Evolutionary conservation across 495 filamentous ascomycete species (phyloP).

Genomic region (Penicillium taxi): DNA sequence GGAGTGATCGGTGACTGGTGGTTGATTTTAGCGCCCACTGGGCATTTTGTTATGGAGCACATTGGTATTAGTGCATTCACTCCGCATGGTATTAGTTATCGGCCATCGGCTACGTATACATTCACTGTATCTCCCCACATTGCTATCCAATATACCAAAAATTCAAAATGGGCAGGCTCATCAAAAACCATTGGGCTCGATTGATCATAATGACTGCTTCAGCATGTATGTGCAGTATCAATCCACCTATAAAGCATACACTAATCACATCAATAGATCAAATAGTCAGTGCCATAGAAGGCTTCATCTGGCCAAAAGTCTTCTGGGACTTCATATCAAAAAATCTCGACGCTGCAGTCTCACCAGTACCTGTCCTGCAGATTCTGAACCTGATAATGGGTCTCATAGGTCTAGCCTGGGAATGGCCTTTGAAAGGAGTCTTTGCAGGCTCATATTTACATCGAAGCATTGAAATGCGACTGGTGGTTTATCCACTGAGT

Average conservation of each 20-base stretch:
- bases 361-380: conserved; percentile 82
- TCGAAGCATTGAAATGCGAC: conserved; percentile 75
- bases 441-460: conserved; percentile 66
- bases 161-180: conserved; percentile 80
- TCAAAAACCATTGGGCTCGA: conserved; percentile 98
- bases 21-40: too few relatives aligned
- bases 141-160: not conserved
- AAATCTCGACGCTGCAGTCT: conserved; percentile 77
- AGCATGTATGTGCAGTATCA: conserved; percentile 61
- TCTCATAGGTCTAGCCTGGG: conserved; percentile 71
- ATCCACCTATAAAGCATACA: not conserved
- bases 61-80: too few relatives aligned
- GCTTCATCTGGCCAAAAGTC: conserved; percentile 98
- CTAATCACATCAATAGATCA: conserved; percentile 53
- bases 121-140: not conserved
- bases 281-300: conserved; percentile 71
- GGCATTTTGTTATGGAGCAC: too few relatives aligned
- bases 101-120: too few relatives aligned
- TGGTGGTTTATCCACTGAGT: conserved; percentile 75
- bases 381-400: conserved; percentile 92
- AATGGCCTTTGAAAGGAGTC: conserved; percentile 71
- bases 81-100: too few relatives aligned
- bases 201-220: conserved; percentile 83
- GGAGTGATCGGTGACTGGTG: too few relatives aligned
- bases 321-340: conserved; percentile 97